A percentile compares a stretch with the other conserved stretches of the same genome.
Conservation (phyloP, 768 basidiomycete species). For the Russula earlei region DNA sequence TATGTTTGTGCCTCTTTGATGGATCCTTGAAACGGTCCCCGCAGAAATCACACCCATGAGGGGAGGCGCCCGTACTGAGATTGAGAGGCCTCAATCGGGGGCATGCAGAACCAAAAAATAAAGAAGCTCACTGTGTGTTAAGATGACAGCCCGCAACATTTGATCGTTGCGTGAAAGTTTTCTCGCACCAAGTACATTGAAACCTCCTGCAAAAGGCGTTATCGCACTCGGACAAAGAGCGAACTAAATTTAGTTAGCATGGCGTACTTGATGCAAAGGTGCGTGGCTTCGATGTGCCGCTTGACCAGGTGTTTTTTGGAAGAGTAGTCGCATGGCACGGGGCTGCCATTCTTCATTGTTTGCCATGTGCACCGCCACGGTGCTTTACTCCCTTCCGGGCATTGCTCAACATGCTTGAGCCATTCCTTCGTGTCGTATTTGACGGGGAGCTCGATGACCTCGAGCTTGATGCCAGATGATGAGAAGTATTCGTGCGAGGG, state of each 20-base stretch:
- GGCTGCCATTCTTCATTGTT: conserved; percentile 27
- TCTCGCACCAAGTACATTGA: conserved; percentile 41
- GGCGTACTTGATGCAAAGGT: conserved; percentile 52
- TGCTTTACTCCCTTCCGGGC: conserved; percentile 14
- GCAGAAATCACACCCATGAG: conserved; percentile 47
- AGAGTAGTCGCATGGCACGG: conserved; percentile 32
- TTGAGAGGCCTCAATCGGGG: not conserved
- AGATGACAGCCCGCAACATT: conserved; percentile 46
- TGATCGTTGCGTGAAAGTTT: conserved; percentile 50
- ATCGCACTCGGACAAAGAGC: conserved; percentile 16
- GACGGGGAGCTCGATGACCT: conserved; percentile 19
- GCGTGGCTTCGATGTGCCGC: conserved; percentile 55
- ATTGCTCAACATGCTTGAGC: conserved; percentile 16
- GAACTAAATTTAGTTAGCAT: conserved; percentile 14
- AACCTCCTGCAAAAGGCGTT: conserved; percentile 34
- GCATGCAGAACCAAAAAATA: conserved; percentile 13
- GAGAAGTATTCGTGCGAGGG: conserved; percentile 15
- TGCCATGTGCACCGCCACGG: conserved; percentile 36
- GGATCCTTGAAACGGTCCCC: conserved; percentile 52
- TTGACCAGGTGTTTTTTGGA: conserved; percentile 60
- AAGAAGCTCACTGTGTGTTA: conserved; percentile 38
- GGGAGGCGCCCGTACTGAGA: conserved; percentile 45
- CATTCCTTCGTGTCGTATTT: conserved; percentile 18
- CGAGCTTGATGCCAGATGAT: conserved; percentile 17
- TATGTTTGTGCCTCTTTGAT: conserved; percentile 52